These are phyloP conservation scores for Suhomyces sp. DNA, from an alignment of 805 yeast genomes.

Conservation along the genomic window DNA sequence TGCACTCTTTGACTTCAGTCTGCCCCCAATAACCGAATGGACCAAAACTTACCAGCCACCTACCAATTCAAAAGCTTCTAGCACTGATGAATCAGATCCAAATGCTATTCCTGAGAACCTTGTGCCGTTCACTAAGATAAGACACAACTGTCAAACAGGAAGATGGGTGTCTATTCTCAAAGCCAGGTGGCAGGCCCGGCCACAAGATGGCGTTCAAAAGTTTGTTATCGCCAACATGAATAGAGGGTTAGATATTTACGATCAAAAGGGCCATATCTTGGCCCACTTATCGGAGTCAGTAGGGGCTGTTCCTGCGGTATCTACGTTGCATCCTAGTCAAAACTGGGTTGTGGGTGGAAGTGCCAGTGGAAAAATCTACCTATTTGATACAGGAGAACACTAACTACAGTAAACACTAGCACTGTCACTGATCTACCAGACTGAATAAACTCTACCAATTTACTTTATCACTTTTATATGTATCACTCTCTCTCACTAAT, in stretches of 20 bases:
- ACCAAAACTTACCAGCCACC: slow-evolving; percentile 14
- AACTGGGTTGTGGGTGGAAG: slow-evolving; percentile 95
- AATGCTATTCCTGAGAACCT: slow-evolving; percentile 37
- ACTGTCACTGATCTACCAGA: not conserved
- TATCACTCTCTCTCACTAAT: too few species aligned
- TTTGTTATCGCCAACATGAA: slow-evolving; percentile 94
- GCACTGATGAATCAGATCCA: slow-evolving; percentile 12
- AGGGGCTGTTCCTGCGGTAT: slow-evolving; percentile 93
- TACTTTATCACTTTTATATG: too few species aligned
- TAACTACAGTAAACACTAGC: not conserved
- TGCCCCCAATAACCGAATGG: slow-evolving; percentile 25
- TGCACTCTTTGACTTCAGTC: slow-evolving; percentile 55
- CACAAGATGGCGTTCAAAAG: slow-evolving; percentile 70
- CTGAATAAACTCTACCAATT: too few species aligned
- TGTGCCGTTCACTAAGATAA: slow-evolving; percentile 59
- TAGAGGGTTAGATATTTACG: slow-evolving; percentile 77
- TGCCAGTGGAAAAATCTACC: slow-evolving; percentile 84
- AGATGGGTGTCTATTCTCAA: slow-evolving; percentile 94
- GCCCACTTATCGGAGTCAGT: slow-evolving; percentile 69
- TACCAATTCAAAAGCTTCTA: slow-evolving; percentile 7
- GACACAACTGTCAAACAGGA: slow-evolving; percentile 95
- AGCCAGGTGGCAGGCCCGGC: slow-evolving; percentile 78
- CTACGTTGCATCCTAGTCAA: slow-evolving; percentile 74
- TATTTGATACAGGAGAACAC: slow-evolving; percentile 36
- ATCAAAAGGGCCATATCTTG: slow-evolving; percentile 69